These are phyloP conservation scores for Candida sithepensis DNA, from an alignment of 805 yeast species.

Conservation along the genomic window DNA sequence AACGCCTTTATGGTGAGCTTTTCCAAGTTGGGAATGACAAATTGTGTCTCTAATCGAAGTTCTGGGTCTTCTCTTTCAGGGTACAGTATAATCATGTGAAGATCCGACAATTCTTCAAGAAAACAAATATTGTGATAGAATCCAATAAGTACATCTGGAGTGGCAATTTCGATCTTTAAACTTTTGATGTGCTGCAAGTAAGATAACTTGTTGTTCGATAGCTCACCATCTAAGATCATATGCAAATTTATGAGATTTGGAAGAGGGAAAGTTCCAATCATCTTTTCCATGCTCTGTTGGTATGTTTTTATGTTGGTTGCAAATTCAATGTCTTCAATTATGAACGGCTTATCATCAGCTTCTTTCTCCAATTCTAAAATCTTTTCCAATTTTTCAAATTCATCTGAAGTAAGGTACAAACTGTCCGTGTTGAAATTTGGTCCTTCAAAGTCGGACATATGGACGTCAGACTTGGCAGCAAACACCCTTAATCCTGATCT, in stretches of 20 bases:
- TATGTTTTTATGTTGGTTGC: constrained; percentile 3
- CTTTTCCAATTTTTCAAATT: constrained; percentile 3
- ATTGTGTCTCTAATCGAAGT: neutral
- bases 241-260: constrained; percentile 4
- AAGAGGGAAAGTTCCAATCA: constrained; percentile 5
- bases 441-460: constrained; percentile 1
- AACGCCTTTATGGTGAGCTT: constrained; percentile 1
- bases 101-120: constrained; percentile 2
- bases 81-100: constrained; percentile 4
- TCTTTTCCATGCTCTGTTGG: neutral
- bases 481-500: constrained; percentile 5
- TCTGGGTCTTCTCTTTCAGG: constrained; percentile 3
- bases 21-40: constrained; percentile 4
- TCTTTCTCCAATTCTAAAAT: neutral
- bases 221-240: constrained; percentile 1
- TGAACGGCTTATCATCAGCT: neutral
- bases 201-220: neutral
- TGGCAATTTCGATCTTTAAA: constrained; percentile 2
- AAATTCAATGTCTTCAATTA: constrained; percentile 4
- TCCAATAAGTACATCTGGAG: constrained; percentile 3
- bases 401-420: constrained; percentile 4
- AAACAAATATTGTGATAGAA: constrained; percentile 1
- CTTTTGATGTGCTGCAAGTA: neutral
- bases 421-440: constrained; percentile 4
- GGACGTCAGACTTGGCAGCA: constrained; percentile 6